A percentile compares a stretch with the other conserved stretches of the same genome.
phyloP scores from a whole-genome alignment of 352 stramenopile species.

The Pythium graminicola region DNA sequence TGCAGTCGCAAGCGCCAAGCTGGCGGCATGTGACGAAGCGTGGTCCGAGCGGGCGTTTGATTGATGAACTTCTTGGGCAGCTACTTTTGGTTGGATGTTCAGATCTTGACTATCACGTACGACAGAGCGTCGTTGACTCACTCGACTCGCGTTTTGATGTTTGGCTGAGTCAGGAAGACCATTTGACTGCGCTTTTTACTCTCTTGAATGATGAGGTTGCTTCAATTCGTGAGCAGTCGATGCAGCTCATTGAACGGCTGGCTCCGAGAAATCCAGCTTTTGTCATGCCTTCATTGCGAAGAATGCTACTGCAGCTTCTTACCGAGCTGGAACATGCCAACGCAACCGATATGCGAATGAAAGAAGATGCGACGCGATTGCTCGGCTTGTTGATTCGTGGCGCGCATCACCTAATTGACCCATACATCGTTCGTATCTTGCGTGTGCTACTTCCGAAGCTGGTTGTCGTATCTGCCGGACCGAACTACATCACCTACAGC shows the following conservation, averaged over 20 bases:
- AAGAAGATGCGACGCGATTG: constrained; percentile 87
- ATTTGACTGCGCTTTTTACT: constrained; percentile 92
- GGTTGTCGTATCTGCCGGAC: constrained; percentile 35
- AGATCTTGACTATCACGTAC: constrained; percentile 88
- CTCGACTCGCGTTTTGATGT: constrained; percentile 92
- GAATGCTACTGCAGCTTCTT: constrained; percentile 93
- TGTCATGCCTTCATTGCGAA: constrained; percentile 91
- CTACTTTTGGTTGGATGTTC: constrained; percentile 91
- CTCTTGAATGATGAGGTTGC: constrained; percentile 92
- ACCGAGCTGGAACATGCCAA: constrained; percentile 90
- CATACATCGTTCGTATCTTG: constrained; percentile 71
- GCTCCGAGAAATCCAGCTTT: constrained; percentile 93
- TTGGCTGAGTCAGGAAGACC: constrained; percentile 88
- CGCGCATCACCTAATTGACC: constrained; percentile 82
- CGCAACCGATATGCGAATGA: constrained; percentile 68
- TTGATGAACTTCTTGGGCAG: constrained; percentile 91
- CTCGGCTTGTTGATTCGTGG: constrained; percentile 78
- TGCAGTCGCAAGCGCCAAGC: constrained; percentile 16
- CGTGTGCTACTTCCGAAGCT: constrained; percentile 85
- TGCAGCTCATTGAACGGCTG: constrained; percentile 92
- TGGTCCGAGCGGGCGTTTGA: constrained; percentile 80
- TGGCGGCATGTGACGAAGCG: constrained; percentile 70
- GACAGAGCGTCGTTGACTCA: constrained; percentile 90
- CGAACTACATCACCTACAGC: constrained; percentile 17
- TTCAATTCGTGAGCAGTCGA: constrained; percentile 84